Percentiles rank a stretch among this genome's conserved stretches.
Evolutionary conservation across 371 early-diverging fungal genomes (phyloP).

Genomic region (Conidiobolus incongruus): DNA sequence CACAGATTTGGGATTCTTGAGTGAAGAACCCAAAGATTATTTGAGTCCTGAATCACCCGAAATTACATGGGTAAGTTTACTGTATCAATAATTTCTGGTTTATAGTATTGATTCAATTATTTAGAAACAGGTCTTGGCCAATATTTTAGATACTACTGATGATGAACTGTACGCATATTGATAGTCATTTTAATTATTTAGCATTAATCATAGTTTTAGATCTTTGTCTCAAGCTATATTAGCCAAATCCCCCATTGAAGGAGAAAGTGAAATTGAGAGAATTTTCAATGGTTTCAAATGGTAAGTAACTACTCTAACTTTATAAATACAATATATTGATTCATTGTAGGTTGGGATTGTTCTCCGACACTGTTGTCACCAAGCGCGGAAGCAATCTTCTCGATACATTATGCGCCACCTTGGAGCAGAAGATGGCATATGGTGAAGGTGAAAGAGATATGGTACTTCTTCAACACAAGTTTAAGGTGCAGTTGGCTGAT

Average conservation of each 20-base stretch:
- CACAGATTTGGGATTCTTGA: constrained; percentile 79
- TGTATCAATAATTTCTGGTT: background rate
- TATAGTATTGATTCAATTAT: background rate
- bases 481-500: constrained; percentile 68
- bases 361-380: constrained; percentile 25
- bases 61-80: constrained; percentile 42
- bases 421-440: constrained; percentile 86
- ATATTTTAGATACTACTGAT: constrained; percentile 1
- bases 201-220: no score
- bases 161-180: background rate
- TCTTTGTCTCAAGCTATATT: background rate
- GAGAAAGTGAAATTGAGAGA: constrained; percentile 11
- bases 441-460: constrained; percentile 82
- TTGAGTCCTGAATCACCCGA: constrained; percentile 25
- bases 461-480: constrained; percentile 91
- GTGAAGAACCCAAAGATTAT: constrained; percentile 41
- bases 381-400: constrained; percentile 54
- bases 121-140: constrained; percentile 5
- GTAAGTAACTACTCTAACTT: constrained; percentile 3
- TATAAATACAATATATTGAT: background rate
- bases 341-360: constrained; percentile 48
- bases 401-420: constrained; percentile 86
- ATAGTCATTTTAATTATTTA: background rate
- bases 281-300: constrained; percentile 51
- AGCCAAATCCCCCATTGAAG: constrained; percentile 8